A percentile compares a stretch with the other conserved stretches of the same genome.
These are phyloP conservation scores for Tuber microsphaerosporum DNA, from an alignment of 495 filamentous ascomycete genomes.

Conservation along the genomic window DNA sequence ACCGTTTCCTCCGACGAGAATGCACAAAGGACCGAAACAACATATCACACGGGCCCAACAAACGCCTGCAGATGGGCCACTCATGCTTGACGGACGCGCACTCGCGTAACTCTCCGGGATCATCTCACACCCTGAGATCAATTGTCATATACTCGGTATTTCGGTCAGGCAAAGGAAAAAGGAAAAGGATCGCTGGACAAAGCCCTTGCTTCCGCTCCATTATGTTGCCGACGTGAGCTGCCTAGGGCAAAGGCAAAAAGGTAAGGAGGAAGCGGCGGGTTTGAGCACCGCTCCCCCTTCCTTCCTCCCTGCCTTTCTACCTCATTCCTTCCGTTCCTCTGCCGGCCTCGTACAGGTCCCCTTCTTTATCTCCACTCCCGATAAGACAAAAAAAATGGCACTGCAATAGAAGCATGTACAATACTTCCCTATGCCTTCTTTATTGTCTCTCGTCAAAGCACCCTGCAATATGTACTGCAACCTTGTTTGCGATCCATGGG, in stretches of 20 bases:
- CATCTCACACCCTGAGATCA: slow-evolving; percentile 23
- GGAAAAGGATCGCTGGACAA: slow-evolving; percentile 29
- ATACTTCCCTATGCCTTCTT: slow-evolving; percentile 35
- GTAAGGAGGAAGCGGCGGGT: not conserved
- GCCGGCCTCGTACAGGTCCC: slow-evolving; percentile 24
- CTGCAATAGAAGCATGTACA: slow-evolving; percentile 39
- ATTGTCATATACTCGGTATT: slow-evolving; percentile 25
- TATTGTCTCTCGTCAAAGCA: slow-evolving; percentile 39
- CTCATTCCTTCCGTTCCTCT: slow-evolving; percentile 15
- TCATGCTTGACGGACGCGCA: slow-evolving; percentile 41
- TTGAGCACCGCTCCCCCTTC: slow-evolving; percentile 18
- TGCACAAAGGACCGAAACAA: slow-evolving; percentile 33
- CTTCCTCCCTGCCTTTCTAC: slow-evolving; percentile 4
- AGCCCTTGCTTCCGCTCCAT: slow-evolving; percentile 36
- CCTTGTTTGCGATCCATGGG: slow-evolving; percentile 35
- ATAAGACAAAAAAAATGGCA: slow-evolving; percentile 5
- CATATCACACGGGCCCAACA: slow-evolving; percentile 33
- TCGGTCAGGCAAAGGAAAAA: slow-evolving; percentile 18
- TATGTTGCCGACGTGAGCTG: slow-evolving; percentile 28
- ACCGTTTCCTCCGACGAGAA: not conserved
- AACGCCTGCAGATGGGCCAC: slow-evolving; percentile 38
- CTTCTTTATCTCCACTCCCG: slow-evolving; percentile 32
- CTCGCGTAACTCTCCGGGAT: slow-evolving; percentile 42
- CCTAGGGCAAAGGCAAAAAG: slow-evolving; percentile 10
- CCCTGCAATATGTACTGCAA: slow-evolving; percentile 40